Conservation (phyloP, 1,284 basidiomycete genomes). For the Rhizoctonia solani region DNA sequence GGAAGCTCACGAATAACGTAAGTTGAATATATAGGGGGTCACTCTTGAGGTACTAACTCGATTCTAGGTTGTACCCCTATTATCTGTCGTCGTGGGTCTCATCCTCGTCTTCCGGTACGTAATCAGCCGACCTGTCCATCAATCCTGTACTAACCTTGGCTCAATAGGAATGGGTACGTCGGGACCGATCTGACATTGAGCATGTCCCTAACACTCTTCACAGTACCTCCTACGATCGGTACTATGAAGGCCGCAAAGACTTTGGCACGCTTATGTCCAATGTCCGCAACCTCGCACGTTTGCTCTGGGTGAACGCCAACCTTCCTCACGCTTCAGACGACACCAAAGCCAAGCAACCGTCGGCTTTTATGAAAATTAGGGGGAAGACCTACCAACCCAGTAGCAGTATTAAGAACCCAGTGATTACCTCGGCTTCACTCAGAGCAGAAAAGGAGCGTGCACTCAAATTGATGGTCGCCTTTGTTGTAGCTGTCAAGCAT, state of each 20-base stretch:
- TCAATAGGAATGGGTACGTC: slow-evolving; percentile 49
- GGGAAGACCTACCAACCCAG: slow-evolving; percentile 35
- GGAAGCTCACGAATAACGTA: slow-evolving; percentile 55
- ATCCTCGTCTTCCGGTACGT: slow-evolving; percentile 75
- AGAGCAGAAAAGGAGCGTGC: slow-evolving; percentile 71
- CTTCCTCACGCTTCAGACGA: slow-evolving; percentile 55
- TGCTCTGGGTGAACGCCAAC: slow-evolving; percentile 79
- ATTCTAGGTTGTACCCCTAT: slow-evolving; percentile 67
- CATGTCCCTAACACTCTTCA: slow-evolving; percentile 61
- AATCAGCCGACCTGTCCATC: neutral
- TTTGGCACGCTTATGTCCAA: slow-evolving; percentile 69
- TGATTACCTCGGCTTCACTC: slow-evolving; percentile 59
- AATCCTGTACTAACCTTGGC: too few species aligned
- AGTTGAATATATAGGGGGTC: slow-evolving; percentile 41
- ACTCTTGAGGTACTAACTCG: slow-evolving; percentile 56
- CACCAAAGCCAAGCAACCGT: slow-evolving; percentile 37
- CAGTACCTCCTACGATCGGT: slow-evolving; percentile 28
- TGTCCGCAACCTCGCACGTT: slow-evolving; percentile 63
- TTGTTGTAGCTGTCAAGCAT: slow-evolving; percentile 72
- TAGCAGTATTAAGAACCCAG: slow-evolving; percentile 26
- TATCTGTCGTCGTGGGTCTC: slow-evolving; percentile 86
- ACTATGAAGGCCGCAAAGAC: slow-evolving; percentile 83
- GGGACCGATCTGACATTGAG: slow-evolving; percentile 45
- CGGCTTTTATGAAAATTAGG: slow-evolving; percentile 30
- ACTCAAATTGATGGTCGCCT: slow-evolving; percentile 69